phyloP scores from a whole-genome alignment of 2,329 filamentous ascomycete genomes.

The Paraconiothyrium brasiliense region DNA sequence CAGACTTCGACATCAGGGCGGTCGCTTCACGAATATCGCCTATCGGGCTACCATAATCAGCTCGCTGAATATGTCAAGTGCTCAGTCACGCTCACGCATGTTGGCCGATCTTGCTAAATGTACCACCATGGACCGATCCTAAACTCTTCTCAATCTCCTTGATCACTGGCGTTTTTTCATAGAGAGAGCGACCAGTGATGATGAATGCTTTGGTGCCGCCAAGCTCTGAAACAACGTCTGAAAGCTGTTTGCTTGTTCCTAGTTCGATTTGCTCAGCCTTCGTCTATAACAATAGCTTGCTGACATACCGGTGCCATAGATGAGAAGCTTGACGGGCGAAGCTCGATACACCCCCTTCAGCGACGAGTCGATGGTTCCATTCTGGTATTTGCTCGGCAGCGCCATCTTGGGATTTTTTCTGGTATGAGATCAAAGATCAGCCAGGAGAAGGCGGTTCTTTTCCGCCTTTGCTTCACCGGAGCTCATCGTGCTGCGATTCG shows the following conservation, averaged over 20 bases:
- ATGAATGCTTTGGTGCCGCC: conserved; percentile 63
- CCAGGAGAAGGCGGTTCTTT: not conserved
- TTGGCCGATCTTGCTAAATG: conserved; percentile 64
- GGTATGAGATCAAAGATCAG: not conserved
- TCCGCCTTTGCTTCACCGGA: conserved; percentile 15
- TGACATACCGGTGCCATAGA: conserved; percentile 45
- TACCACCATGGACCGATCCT: conserved; percentile 60
- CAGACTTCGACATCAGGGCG: conserved; percentile 46
- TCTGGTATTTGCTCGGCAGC: conserved; percentile 45
- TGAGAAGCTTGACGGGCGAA: conserved; percentile 49
- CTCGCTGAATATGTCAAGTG: conserved; percentile 10
- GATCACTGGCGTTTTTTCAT: conserved; percentile 64
- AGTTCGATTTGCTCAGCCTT: not conserved
- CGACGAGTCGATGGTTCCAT: conserved; percentile 46
- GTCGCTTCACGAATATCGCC: conserved; percentile 49
- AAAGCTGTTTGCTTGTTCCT: conserved; percentile 47
- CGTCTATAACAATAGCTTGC: not conserved
- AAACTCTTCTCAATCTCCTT: conserved; percentile 61
- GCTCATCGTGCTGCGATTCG: conserved; percentile 24
- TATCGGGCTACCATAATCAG: conserved; percentile 42
- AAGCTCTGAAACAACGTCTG: conserved; percentile 43
- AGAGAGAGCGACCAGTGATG: conserved; percentile 63
- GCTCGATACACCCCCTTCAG: conserved; percentile 47
- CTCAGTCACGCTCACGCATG: conserved; percentile 59
- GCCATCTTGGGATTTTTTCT: conserved; percentile 33